Percentiles rank a stretch among this genome's conserved stretches.
Evolutionary conservation across 1,284 basidiomycete species (phyloP).

Genomic region (Kalmanozyma brasiliensis): DNA sequence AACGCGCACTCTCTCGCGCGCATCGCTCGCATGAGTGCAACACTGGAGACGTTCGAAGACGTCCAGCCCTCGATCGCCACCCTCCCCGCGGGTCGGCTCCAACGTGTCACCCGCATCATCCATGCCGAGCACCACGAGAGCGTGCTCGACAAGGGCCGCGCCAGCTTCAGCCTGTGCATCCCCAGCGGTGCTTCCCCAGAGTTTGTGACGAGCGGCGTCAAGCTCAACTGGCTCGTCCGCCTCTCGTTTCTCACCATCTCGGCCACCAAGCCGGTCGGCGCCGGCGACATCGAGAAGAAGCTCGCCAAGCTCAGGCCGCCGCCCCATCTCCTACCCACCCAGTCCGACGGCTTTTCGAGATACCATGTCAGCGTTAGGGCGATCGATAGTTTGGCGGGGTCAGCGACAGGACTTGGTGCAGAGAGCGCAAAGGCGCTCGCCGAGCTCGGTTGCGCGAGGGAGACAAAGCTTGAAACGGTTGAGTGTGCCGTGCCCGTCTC

Average conservation of each 20-base stretch:
- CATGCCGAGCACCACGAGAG: slow-evolving; percentile 62
- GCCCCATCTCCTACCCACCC: slow-evolving; percentile 46
- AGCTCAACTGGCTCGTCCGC: slow-evolving; percentile 58
- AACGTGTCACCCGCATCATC: slow-evolving; percentile 48
- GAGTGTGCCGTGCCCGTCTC: slow-evolving; percentile 63
- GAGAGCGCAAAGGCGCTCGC: slow-evolving; percentile 3
- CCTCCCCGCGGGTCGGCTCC: slow-evolving; percentile 47
- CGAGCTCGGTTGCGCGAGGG: slow-evolving; percentile 15
- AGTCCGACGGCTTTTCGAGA: slow-evolving; percentile 54
- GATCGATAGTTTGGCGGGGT: slow-evolving; percentile 35
- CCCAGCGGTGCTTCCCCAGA: slow-evolving; percentile 62
- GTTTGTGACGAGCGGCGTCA: slow-evolving; percentile 62
- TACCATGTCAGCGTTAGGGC: slow-evolving; percentile 58
- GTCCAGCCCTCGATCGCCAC: slow-evolving; percentile 55
- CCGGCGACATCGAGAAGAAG: neutral
- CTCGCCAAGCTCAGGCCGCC: slow-evolving; percentile 29
- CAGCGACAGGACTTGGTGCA: slow-evolving; percentile 2
- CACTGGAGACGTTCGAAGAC: slow-evolving; percentile 64
- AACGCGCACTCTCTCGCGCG: slow-evolving; percentile 38
- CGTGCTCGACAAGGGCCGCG: slow-evolving; percentile 59
- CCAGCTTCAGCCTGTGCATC: slow-evolving; percentile 50
- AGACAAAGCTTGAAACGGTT: slow-evolving; percentile 63
- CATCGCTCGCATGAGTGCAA: slow-evolving; percentile 57
- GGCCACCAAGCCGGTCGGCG: slow-evolving; percentile 1
- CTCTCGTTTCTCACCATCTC: slow-evolving; percentile 59